A percentile compares a stretch with the other conserved stretches of the same genome.
phyloP scores from a whole-genome alignment of 2,329 filamentous ascomycete genomes.

The Thielaviopsis punctulata region DNA sequence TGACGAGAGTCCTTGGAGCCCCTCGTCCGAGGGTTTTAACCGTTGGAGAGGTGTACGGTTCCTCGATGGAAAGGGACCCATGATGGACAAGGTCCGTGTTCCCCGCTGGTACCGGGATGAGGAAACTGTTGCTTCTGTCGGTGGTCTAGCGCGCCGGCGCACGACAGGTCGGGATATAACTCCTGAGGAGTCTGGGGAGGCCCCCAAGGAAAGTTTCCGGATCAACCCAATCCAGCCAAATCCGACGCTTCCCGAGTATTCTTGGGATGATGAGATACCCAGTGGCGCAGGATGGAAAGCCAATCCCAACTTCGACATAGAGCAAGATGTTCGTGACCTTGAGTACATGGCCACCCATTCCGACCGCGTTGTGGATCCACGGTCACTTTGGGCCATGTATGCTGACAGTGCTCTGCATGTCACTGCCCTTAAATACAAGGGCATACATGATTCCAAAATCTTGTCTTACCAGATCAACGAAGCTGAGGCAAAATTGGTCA shows the following conservation, averaged over 20 bases:
- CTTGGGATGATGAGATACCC: background rate
- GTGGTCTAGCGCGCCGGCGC: background rate
- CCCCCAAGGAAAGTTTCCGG: background rate
- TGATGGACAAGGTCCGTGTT: conserved; percentile 1
- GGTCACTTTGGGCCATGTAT: conserved; percentile 2
- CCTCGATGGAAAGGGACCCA: background rate
- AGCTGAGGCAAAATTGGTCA: background rate
- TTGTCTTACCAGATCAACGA: background rate
- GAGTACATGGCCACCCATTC: background rate
- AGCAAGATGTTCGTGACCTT: background rate
- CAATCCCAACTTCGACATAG: background rate
- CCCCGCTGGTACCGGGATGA: conserved; percentile 1
- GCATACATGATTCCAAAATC: background rate
- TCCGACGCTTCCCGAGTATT: background rate
- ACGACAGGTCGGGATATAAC: no score
- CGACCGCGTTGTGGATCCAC: conserved; percentile 6
- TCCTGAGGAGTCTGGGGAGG: background rate
- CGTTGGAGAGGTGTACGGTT: conserved; percentile 1
- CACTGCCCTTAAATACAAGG: background rate
- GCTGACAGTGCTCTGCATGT: background rate
- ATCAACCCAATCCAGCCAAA: background rate
- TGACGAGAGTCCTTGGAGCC: background rate
- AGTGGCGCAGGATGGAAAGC: background rate
- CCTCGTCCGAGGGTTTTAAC: background rate
- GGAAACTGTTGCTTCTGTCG: background rate